phyloP scores from a whole-genome alignment of 2,329 filamentous ascomycete species.

The Fusarium poae region DNA sequence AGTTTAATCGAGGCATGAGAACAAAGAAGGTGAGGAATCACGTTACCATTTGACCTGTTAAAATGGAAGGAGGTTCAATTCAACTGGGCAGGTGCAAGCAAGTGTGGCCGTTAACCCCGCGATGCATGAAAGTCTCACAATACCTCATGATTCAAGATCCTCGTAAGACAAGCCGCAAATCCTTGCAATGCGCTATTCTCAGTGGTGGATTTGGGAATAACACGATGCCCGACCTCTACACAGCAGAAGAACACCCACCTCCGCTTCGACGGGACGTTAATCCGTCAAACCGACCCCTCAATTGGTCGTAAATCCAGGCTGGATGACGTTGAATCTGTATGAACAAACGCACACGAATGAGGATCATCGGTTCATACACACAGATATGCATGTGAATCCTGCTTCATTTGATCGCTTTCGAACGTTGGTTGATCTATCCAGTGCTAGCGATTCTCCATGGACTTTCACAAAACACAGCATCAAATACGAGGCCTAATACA shows the following conservation, averaged over 20 bases:
- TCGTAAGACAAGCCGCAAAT: slow-evolving; percentile 25
- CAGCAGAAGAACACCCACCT: slow-evolving; percentile 3
- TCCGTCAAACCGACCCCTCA: slow-evolving; percentile 32
- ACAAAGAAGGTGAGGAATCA: not conserved
- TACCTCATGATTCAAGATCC: slow-evolving; percentile 8
- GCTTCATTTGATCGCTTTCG: not conserved
- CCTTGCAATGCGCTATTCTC: slow-evolving; percentile 7
- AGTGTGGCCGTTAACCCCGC: slow-evolving; percentile 25
- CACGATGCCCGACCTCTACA: slow-evolving; percentile 5
- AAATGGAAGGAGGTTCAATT: slow-evolving; percentile 20
- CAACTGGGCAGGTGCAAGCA: slow-evolving; percentile 18
- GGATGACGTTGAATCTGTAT: slow-evolving; percentile 5
- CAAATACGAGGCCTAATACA: not conserved
- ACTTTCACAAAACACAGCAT: not conserved
- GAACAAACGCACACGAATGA: not conserved
- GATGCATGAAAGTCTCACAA: slow-evolving; percentile 4
- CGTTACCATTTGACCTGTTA: slow-evolving; percentile 4
- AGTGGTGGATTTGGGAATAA: slow-evolving; percentile 19
- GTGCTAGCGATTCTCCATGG: not conserved
- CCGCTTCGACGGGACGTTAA: slow-evolving; percentile 42
- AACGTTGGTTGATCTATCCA: not conserved
- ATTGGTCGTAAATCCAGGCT: slow-evolving; percentile 1
- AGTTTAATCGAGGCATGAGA: not conserved
- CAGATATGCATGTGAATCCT: slow-evolving; percentile 1
- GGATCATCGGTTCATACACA: not conserved